A percentile compares a stretch with the other conserved stretches of the same genome.
phyloP scores from a whole-genome alignment of 2,329 filamentous ascomycete genomes.

The Aspergillus ustus region DNA sequence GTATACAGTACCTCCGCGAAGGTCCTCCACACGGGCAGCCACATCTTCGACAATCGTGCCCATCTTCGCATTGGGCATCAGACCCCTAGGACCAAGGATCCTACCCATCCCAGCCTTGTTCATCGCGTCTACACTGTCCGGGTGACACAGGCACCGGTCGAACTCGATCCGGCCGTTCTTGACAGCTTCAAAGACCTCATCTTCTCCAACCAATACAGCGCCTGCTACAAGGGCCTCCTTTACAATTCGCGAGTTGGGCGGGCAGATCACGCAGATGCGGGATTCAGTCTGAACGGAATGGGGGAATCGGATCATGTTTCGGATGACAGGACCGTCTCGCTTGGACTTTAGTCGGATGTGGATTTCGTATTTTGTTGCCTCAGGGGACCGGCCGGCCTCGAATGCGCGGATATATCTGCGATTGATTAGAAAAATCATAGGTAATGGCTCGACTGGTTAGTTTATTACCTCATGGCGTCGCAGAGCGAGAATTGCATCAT shows the following conservation, averaged over 20 bases:
- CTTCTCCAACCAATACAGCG: conserved; percentile 82
- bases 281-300: conserved; percentile 88
- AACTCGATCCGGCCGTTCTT: conserved; percentile 79
- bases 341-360: conserved; percentile 79
- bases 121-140: conserved; percentile 74
- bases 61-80: conserved; percentile 90
- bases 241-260: conserved; percentile 76
- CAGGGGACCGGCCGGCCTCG: conserved; percentile 82
- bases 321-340: conserved; percentile 84
- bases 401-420: conserved; percentile 84
- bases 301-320: conserved; percentile 85
- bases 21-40: conserved; percentile 72
- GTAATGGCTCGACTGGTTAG: conserved; percentile 15
- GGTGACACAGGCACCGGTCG: conserved; percentile 86
- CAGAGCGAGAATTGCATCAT: conserved; percentile 78
- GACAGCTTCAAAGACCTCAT: conserved; percentile 80
- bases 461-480: conserved; percentile 79
- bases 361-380: conserved; percentile 83
- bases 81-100: conserved; percentile 81
- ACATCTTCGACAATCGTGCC: conserved; percentile 89
- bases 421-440: conserved; percentile 19
- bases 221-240: conserved; percentile 76
- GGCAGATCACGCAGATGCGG: conserved; percentile 86
- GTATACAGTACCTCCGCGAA: conserved; percentile 85
- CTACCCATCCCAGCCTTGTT: conserved; percentile 80